A percentile compares a stretch with the other conserved stretches of the same genome.
Conservation (phyloP, 805 yeast species). For the Candida montana region DNA sequence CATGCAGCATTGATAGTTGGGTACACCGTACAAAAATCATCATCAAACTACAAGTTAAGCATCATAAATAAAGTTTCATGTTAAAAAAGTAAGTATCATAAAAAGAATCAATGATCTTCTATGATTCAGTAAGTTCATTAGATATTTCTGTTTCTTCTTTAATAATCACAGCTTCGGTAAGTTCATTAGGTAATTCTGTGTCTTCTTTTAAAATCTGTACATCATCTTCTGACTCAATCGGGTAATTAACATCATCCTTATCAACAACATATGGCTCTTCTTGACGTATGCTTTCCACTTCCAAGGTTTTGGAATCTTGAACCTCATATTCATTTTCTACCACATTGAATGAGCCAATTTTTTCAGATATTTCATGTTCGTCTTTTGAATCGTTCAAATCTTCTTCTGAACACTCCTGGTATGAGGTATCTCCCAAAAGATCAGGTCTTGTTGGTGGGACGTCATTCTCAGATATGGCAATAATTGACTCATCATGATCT, state of each 20-base stretch:
- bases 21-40: too few relatives aligned
- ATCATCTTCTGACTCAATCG: not conserved
- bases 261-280: constrained; percentile 13
- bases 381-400: constrained; percentile 21
- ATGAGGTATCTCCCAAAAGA: constrained; percentile 8
- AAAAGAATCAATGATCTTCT: too few relatives aligned
- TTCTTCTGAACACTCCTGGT: constrained; percentile 12
- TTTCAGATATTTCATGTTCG: too few relatives aligned
- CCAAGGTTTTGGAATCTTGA: constrained; percentile 7
- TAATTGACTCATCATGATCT: constrained; percentile 4
- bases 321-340: not conserved
- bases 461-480: not conserved
- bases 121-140: not conserved
- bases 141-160: not conserved
- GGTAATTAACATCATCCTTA: constrained; percentile 5
- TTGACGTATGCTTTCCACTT: constrained; percentile 6
- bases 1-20: too few relatives aligned
- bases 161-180: not conserved
- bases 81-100: too few relatives aligned
- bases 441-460: not conserved
- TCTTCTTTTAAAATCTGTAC: not conserved
- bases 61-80: too few relatives aligned
- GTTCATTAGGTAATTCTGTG: not conserved
- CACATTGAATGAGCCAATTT: not conserved
- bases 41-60: too few relatives aligned